phyloP scores from a whole-genome alignment of 106 monocot species.

The Dendrobium catenatum region DNA sequence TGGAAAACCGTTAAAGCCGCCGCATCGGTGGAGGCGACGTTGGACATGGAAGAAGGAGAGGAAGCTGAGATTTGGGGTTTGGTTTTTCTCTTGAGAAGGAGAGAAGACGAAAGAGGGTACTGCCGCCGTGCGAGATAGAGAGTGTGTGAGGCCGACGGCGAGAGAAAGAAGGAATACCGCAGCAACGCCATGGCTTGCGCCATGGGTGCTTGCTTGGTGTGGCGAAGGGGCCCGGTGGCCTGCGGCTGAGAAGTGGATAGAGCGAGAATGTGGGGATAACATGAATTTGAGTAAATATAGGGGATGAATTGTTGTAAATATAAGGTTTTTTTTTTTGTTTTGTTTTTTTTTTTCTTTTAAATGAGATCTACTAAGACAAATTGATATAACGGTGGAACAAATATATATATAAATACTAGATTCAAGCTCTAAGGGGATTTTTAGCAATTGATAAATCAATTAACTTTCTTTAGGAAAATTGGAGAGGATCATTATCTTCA shows the following conservation, averaged over 20 bases:
- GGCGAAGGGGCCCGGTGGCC: not conserved
- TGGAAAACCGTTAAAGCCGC: constrained; percentile 21
- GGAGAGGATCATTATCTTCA: too few species aligned
- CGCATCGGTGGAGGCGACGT: not conserved
- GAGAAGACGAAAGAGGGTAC: not conserved
- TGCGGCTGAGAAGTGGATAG: not conserved
- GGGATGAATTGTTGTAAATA: too few species aligned
- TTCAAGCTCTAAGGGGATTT: too few species aligned
- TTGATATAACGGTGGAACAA: too few species aligned
- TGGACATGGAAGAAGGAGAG: not conserved
- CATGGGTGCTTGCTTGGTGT: not conserved
- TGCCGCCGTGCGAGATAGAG: not conserved
- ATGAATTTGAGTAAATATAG: too few species aligned
- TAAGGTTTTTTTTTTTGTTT: too few species aligned
- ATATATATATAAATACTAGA: too few species aligned
- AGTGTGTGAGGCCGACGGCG: not conserved
- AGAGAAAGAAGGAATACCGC: not conserved
- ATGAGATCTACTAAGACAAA: too few species aligned
- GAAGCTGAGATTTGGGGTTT: not conserved
- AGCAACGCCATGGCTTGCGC: not conserved
- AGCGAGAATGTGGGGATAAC: too few species aligned
- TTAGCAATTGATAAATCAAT: too few species aligned
- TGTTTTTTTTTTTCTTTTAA: too few species aligned
- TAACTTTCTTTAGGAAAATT: too few species aligned
- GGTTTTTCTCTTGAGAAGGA: not conserved